These are phyloP conservation scores for Wickerhamiella sorbophila DNA, from an alignment of 805 yeast species.

Conservation along the genomic window DNA sequence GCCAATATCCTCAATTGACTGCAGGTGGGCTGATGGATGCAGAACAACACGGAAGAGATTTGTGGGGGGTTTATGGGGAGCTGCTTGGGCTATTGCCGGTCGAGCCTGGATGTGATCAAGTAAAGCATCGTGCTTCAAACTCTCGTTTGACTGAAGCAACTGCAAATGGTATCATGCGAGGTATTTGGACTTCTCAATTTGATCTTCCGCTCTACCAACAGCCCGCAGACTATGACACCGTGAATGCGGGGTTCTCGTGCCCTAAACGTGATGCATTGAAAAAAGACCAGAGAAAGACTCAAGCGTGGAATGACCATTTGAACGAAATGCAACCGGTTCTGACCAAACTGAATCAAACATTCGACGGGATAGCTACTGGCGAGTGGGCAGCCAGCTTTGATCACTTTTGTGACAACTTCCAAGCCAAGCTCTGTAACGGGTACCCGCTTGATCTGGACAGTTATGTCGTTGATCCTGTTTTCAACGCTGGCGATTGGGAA, in stretches of 20 bases:
- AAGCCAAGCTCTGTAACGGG: constrained; percentile 29
- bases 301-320: constrained; percentile 28
- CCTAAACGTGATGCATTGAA: constrained; percentile 22
- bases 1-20: constrained; percentile 31
- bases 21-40: constrained; percentile 30
- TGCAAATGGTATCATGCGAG: constrained; percentile 27
- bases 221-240: constrained; percentile 23
- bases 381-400: constrained; percentile 21
- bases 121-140: constrained; percentile 28
- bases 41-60: constrained; percentile 28
- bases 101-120: constrained; percentile 21
- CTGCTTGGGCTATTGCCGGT: constrained; percentile 25
- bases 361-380: constrained; percentile 16
- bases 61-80: constrained; percentile 28
- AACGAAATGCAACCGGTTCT: constrained; percentile 22
- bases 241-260: constrained; percentile 28
- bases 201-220: constrained; percentile 25
- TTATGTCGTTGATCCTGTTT: constrained; percentile 26
- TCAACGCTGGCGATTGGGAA: constrained; percentile 33
- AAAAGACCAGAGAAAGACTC: constrained; percentile 19
- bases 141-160: constrained; percentile 30
- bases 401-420: constrained; percentile 31
- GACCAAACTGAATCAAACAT: constrained; percentile 21
- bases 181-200: constrained; percentile 26
- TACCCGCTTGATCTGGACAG: constrained; percentile 23